A percentile compares a stretch with the other conserved stretches of the same genome.
Evolutionary conservation across 345 rosid species (phyloP).

Genomic region (Acer saccharum): DNA sequence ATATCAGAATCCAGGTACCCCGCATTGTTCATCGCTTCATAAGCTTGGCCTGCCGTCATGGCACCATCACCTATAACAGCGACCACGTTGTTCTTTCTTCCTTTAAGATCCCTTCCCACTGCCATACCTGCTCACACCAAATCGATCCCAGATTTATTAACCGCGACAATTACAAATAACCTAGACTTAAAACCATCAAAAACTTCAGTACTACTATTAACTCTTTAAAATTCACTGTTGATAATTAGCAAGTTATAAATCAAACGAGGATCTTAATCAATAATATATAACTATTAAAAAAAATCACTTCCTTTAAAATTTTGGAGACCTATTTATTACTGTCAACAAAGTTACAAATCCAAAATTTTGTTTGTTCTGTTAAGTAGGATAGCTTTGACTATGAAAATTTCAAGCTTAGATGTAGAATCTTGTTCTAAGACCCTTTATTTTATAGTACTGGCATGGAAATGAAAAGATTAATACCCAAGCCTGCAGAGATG

Average conservation of each 20-base stretch:
- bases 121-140: constrained; percentile 77
- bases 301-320: neutral
- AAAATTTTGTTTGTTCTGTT: neutral
- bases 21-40: constrained; percentile 98
- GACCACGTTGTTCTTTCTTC: constrained; percentile 67
- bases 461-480: constrained; percentile 13
- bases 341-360: neutral
- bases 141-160: constrained; percentile 5
- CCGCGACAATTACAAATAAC: neutral
- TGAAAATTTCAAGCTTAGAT: neutral
- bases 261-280: neutral
- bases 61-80: constrained; percentile 98
- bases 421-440: neutral
- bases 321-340: too few species aligned
- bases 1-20: constrained; percentile 96
- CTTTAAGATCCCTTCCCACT: constrained; percentile 89
- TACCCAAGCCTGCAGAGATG: constrained; percentile 95
- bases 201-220: neutral
- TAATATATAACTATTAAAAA: neutral
- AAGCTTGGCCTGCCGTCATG: constrained; percentile 99
- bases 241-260: neutral
- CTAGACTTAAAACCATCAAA: neutral
- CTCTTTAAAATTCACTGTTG: neutral
- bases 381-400: neutral
- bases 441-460: neutral